Evolutionary conservation across 2,329 filamentous ascomycete genomes (phyloP), one percentile per base, ranked within the genome.

Genomic region (Clonostachys rosea): DNA sequence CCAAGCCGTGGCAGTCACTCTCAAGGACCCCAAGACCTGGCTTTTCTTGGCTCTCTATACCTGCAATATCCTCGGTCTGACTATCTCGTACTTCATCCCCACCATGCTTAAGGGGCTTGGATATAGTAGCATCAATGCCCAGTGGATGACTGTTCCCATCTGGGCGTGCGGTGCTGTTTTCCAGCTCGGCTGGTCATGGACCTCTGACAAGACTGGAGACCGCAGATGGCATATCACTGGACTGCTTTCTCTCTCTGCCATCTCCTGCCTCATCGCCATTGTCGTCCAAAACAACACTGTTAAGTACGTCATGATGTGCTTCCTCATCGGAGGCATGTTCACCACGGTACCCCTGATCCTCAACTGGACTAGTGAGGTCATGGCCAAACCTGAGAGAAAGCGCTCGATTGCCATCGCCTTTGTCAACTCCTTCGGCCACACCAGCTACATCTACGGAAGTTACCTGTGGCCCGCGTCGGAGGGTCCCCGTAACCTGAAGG

Each of bases 301-400:
- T 8, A 54, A 58, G 14, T 67, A 66, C 44, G 56, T 56, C 35
- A 63, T 66, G 59, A 50, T 66, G 20, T 65, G 63, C 49, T 60
- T 67, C 49, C 53, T 48, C 42, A 51, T 52, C 43, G 52, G 58
- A 8, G 65, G 64, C 13, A 56, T 67, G 44, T 68, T 62, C 52
- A 55, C 54, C 4, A 57, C 63, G 2, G 49, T 65, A 5, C 61
- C 63, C 9, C 54, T 65, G 36, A 56, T 63, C 44, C 69, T 88
- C 6, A 76, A 83, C 5, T 92, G 87, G 87, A 89, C 91, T 52
- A 81, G 77, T 40, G 88, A 86, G 59, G 84, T 83, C 1, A 74
- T 91, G 46, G 86, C 87, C 1, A 77, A 86, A 6, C 87, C 87
- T 5, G 84, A 86, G 0, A 81, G 86, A 3, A 90, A 90, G 67